phyloP scores from a whole-genome alignment of 2,329 filamentous ascomycete genomes.

The Xylariales sp. region DNA sequence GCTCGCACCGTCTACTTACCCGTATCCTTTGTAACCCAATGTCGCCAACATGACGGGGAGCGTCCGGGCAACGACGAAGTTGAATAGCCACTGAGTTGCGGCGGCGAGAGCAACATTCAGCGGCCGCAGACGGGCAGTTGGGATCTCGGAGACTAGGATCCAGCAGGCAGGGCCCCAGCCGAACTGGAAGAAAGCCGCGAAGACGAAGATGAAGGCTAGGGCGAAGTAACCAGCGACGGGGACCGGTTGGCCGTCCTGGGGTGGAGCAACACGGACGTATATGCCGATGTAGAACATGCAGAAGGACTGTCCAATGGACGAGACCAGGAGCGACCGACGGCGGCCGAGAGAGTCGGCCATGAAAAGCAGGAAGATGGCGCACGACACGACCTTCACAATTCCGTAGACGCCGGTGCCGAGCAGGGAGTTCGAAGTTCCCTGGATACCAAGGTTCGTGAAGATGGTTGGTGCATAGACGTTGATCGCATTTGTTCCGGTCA shows the following conservation, averaged over 20 bases:
- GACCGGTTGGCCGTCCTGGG: constrained; percentile 60
- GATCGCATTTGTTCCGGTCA: constrained; percentile 67
- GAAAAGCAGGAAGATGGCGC: constrained; percentile 67
- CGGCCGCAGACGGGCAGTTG: constrained; percentile 63
- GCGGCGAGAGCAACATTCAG: constrained; percentile 70
- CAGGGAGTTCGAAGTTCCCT: constrained; percentile 62
- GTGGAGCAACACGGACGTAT: constrained; percentile 70
- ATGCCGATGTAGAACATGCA: constrained; percentile 75
- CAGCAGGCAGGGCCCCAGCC: constrained; percentile 75
- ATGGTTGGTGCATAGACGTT: constrained; percentile 52
- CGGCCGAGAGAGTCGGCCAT: constrained; percentile 70
- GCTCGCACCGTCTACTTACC: constrained; percentile 42
- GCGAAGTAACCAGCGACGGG: constrained; percentile 73
- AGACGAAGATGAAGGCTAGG: constrained; percentile 74
- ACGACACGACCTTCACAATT: constrained; percentile 70
- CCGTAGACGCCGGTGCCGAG: constrained; percentile 74
- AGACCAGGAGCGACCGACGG: constrained; percentile 67
- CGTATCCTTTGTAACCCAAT: constrained; percentile 53
- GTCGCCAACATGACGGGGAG: constrained; percentile 72
- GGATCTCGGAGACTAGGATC: constrained; percentile 73
- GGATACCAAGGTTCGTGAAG: constrained; percentile 52
- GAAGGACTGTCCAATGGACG: constrained; percentile 67
- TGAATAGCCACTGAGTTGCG: constrained; percentile 73
- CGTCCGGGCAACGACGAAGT: constrained; percentile 72
- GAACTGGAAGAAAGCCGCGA: constrained; percentile 74